Conservation (phyloP, 192 early-diverging fungal species). For the Backusella macrospora region DNA sequence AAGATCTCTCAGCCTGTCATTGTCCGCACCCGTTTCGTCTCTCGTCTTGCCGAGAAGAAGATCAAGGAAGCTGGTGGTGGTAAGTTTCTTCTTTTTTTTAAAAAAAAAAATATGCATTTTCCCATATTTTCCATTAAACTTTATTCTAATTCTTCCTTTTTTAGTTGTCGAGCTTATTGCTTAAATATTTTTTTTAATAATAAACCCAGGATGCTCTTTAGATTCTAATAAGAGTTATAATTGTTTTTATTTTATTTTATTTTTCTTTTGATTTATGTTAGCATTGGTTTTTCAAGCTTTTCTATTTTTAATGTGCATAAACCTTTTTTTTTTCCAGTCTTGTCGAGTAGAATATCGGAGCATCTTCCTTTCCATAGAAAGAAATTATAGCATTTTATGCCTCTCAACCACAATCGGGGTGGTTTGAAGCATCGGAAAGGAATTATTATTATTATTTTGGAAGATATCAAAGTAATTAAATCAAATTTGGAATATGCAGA, state of each 20-base stretch:
- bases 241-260: neutral
- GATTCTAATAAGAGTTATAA: neutral
- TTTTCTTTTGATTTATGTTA: neutral
- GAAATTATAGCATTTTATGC: neutral
- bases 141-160: neutral
- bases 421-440: neutral
- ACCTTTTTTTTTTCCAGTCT: neutral
- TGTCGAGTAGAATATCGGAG: conserved; percentile 1
- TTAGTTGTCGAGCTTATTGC: conserved; percentile 60
- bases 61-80: conserved; percentile 96
- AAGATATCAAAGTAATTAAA: neutral
- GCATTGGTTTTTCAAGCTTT: too few species aligned
- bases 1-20: conserved; percentile 91
- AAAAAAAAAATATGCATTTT: neutral
- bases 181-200: conserved; percentile 39
- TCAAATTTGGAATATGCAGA: neutral
- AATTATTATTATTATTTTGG: neutral
- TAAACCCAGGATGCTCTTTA: conserved; percentile 4
- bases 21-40: conserved; percentile 93
- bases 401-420: too few species aligned
- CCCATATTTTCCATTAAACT: too few species aligned
- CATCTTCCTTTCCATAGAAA: neutral
- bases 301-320: too few species aligned
- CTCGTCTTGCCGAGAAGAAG: conserved; percentile 95
- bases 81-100: conserved; percentile 22